Conservation (phyloP, 495 filamentous ascomycete species). For the Penicillium turbatum region DNA sequence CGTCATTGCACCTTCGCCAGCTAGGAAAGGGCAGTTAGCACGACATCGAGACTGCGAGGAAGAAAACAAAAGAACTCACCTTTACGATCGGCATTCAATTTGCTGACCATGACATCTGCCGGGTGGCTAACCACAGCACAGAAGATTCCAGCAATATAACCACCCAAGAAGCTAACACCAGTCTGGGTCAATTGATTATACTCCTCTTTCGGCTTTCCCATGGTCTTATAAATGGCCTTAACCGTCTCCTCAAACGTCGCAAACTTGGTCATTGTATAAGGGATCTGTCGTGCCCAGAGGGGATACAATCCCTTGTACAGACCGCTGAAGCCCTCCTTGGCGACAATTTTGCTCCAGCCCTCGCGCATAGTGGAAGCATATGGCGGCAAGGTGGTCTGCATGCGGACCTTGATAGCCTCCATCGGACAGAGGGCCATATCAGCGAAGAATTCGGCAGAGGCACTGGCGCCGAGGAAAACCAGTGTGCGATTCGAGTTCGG, state of each 20-base stretch:
- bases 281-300: constrained; percentile 68
- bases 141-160: constrained; percentile 68
- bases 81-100: constrained; percentile 62
- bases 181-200: constrained; percentile 62
- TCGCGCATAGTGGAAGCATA: constrained; percentile 58
- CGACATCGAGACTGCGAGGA: neutral
- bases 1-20: constrained; percentile 58
- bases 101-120: constrained; percentile 71
- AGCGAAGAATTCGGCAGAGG: constrained; percentile 64
- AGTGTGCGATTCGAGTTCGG: constrained; percentile 58
- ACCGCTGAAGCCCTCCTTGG: constrained; percentile 55
- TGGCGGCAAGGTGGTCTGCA: constrained; percentile 67
- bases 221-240: constrained; percentile 53
- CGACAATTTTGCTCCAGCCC: constrained; percentile 57
- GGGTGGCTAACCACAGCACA: constrained; percentile 63
- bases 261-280: constrained; percentile 76
- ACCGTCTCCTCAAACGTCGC: constrained; percentile 70
- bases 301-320: constrained; percentile 68
- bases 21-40: constrained; percentile 28
- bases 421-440: constrained; percentile 65
- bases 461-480: constrained; percentile 61
- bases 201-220: constrained; percentile 62
- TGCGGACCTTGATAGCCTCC: constrained; percentile 68
- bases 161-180: constrained; percentile 63
- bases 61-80: constrained; percentile 34